A percentile compares a stretch with the other conserved stretches of the same genome.
phyloP scores from a whole-genome alignment of 306 rosid genomes.

The Oxytropis ochrocephala region DNA sequence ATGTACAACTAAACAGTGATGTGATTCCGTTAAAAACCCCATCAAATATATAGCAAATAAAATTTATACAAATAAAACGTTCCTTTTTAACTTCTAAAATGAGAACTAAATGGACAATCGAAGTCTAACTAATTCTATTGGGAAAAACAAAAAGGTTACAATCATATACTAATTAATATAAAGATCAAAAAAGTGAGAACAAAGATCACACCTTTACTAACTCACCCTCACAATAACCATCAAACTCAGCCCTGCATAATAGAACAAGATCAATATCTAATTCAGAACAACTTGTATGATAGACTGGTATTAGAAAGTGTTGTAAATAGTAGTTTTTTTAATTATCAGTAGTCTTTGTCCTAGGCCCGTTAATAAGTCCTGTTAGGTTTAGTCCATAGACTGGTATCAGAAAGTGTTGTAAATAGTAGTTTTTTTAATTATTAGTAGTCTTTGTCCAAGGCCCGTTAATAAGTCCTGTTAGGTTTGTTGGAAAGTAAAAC shows the following conservation, averaged over 20 bases:
- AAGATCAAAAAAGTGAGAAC: neutral
- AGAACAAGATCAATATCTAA: slow-evolving; percentile 22
- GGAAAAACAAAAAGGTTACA: neutral
- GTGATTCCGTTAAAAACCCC: neutral
- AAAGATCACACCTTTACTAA: slow-evolving; percentile 58
- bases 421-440: too few species aligned
- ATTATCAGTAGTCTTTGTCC: too few species aligned
- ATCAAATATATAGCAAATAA: neutral
- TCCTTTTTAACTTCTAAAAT: neutral
- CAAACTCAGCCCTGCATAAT: slow-evolving; percentile 76
- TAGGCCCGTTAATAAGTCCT: too few species aligned
- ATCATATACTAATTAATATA: neutral
- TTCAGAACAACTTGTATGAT: neutral
- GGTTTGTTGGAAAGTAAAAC: too few species aligned
- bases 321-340: too few species aligned
- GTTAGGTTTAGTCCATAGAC: too few species aligned
- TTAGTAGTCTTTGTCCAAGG: too few species aligned
- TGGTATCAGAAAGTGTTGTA: too few species aligned
- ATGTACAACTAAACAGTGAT: neutral
- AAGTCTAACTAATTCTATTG: neutral
- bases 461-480: too few species aligned
- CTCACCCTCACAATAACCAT: slow-evolving; percentile 93
- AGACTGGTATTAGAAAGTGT: neutral
- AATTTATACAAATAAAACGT: neutral
- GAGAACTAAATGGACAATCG: neutral